These are phyloP conservation scores for Panicum miliaceum DNA, from an alignment of 176 grass and related monocot genomes.

Conservation along the genomic window DNA sequence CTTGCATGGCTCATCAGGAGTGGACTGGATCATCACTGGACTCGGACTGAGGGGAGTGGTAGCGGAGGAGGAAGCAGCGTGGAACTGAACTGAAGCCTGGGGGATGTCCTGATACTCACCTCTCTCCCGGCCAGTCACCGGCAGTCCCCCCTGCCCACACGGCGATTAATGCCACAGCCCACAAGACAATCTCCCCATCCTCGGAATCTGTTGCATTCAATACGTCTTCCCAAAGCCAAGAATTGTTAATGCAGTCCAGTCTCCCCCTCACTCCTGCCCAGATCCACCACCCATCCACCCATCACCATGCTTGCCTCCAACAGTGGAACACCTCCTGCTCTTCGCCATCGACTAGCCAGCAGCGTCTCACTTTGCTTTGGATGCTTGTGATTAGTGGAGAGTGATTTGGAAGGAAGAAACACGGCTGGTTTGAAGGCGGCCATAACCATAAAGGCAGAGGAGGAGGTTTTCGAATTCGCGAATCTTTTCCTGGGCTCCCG, in stretches of 20 bases:
- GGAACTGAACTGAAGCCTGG: too few relatives aligned
- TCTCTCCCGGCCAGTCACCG: too few relatives aligned
- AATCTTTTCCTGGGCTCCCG: conserved; percentile 13
- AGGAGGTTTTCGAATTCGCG: conserved; percentile 40
- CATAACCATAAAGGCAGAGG: background rate
- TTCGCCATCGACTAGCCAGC: background rate
- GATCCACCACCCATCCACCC: conserved; percentile 32
- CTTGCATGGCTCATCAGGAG: too few relatives aligned
- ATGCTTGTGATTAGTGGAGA: conserved; percentile 26
- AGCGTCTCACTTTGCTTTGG: background rate
- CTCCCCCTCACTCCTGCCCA: background rate
- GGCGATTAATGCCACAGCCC: conserved; percentile 20
- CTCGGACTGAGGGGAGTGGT: too few relatives aligned
- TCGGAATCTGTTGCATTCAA: conserved; percentile 56
- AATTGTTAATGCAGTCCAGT: conserved; percentile 9
- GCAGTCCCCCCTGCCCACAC: background rate
- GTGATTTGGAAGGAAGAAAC: conserved; percentile 14
- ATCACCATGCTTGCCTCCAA: conserved; percentile 23
- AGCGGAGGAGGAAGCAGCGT: too few relatives aligned
- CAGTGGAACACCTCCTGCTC: background rate
- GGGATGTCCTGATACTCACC: too few relatives aligned
- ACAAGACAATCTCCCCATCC: conserved; percentile 19
- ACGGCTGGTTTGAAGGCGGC: background rate
- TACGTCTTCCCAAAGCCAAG: conserved; percentile 24
- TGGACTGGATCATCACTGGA: too few relatives aligned